Percentiles rank a stretch among this genome's conserved stretches.
phyloP scores from a whole-genome alignment of 768 basidiomycete species.

The Bullera alba region DNA sequence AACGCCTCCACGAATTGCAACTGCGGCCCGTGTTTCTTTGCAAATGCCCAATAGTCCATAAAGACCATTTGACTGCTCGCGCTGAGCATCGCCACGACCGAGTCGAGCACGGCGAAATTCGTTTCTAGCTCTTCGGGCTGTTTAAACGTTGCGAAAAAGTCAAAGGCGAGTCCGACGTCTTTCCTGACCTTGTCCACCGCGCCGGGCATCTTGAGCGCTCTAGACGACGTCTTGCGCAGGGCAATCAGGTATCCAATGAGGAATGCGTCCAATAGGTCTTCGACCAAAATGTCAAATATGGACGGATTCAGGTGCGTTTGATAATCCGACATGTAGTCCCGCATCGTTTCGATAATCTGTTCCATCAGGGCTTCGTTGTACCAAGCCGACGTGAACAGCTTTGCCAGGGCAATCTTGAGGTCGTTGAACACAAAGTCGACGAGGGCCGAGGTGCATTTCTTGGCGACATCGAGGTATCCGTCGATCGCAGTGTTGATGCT shows the following conservation, averaged over 20 bases:
- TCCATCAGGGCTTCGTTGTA: constrained; percentile 73
- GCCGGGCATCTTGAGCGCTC: constrained; percentile 68
- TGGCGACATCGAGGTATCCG: constrained; percentile 95
- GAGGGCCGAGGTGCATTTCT: constrained; percentile 89
- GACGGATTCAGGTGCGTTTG: constrained; percentile 83
- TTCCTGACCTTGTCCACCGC: constrained; percentile 75
- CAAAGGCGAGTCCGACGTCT: constrained; percentile 69
- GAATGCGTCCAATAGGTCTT: constrained; percentile 86
- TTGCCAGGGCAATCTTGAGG: constrained; percentile 75
- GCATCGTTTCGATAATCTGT: constrained; percentile 89
- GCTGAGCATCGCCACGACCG: constrained; percentile 70
- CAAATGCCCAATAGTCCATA: constrained; percentile 87
- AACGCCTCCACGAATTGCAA: constrained; percentile 82
- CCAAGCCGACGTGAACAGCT: constrained; percentile 73
- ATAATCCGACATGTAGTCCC: constrained; percentile 94
- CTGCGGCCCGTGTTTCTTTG: constrained; percentile 87
- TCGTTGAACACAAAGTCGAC: constrained; percentile 95
- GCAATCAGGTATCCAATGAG: constrained; percentile 84
- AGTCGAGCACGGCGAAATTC: constrained; percentile 78
- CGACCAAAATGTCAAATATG: constrained; percentile 81
- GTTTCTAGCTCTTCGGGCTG: constrained; percentile 69
- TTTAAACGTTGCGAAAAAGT: constrained; percentile 74
- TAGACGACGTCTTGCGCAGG: constrained; percentile 65
- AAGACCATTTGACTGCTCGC: constrained; percentile 84
- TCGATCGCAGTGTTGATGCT: constrained; percentile 93